A percentile compares a stretch with the other conserved stretches of the same genome.
phyloP scores from a whole-genome alignment of 1,284 basidiomycete species.

The Pholiota adiposa region DNA sequence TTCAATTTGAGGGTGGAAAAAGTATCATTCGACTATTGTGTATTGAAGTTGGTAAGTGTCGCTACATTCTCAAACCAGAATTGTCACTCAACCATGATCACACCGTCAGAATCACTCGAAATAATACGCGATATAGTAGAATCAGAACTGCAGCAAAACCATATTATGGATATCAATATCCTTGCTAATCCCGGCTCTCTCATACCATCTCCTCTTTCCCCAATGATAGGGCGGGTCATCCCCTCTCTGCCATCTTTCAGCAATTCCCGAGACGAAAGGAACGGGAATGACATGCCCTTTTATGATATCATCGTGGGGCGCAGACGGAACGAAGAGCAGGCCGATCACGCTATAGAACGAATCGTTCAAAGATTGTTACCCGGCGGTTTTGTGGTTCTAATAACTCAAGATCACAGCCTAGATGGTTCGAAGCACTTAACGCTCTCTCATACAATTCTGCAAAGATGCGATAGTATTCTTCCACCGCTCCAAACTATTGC shows the following conservation, averaged over 20 bases:
- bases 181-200: neutral
- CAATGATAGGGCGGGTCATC: neutral
- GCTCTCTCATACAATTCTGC: neutral
- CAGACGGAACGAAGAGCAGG: neutral
- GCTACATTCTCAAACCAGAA: neutral
- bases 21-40: neutral
- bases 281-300: neutral
- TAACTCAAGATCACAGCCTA: neutral
- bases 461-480: neutral
- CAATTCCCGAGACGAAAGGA: neutral
- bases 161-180: neutral
- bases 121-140: neutral
- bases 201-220: neutral
- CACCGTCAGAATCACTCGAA: neutral
- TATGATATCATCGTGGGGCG: neutral
- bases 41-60: neutral
- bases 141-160: neutral
- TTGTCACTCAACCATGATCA: neutral
- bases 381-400: neutral
- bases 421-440: neutral
- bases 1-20: neutral
- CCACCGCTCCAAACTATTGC: neutral
- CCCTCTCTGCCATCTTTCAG: neutral
- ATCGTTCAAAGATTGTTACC: neutral
- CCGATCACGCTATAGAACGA: neutral